phyloP scores from a whole-genome alignment of 1,139 yeast species.

The Saccharomycopsis crataegensis region DNA sequence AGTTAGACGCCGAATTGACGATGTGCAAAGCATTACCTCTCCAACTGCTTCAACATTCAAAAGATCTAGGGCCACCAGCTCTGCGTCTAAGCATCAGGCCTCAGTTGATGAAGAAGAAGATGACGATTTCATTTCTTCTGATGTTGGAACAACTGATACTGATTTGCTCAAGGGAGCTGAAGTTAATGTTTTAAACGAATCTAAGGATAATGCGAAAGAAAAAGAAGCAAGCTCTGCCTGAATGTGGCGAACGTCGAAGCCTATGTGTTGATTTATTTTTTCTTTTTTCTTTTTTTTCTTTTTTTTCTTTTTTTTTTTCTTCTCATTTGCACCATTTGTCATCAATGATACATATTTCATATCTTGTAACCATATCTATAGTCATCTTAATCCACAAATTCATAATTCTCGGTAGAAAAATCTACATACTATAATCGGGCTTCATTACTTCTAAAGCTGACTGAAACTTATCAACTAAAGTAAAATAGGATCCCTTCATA shows the following conservation, averaged over 20 bases:
- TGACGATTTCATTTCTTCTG: conserved; percentile 37
- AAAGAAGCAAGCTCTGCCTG: neutral
- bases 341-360: neutral
- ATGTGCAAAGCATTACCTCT: conserved; percentile 27
- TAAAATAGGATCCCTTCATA: neutral
- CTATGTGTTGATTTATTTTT: neutral
- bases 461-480: neutral
- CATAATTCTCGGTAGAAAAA: no score
- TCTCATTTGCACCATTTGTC: neutral
- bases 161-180: conserved; percentile 39
- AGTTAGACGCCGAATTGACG: conserved; percentile 82
- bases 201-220: neutral
- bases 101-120: conserved; percentile 29
- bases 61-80: neutral
- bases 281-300: neutral
- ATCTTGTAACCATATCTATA: neutral
- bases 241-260: no score
- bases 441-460: no score
- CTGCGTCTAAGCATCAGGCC: neutral
- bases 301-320: neutral
- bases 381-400: no score
- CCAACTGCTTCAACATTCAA: neutral
- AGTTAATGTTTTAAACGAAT: conserved; percentile 31
- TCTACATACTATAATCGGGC: no score
- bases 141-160: conserved; percentile 36